Conservation (phyloP, 2,329 filamentous ascomycete species). For the Penicillium aurantiogriseum region DNA sequence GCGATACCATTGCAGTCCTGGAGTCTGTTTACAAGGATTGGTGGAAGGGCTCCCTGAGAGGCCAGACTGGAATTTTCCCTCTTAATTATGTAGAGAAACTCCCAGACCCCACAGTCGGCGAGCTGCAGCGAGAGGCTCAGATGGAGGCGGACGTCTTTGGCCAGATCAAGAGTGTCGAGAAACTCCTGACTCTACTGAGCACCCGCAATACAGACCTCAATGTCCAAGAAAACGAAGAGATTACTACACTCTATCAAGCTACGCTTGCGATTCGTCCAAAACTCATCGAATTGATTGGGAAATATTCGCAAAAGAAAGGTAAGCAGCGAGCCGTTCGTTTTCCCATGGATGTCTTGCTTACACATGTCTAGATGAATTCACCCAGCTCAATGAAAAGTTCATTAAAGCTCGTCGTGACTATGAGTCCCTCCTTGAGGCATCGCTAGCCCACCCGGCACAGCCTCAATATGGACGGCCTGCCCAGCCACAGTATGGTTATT, state of each 20-base stretch:
- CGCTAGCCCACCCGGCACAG: slow-evolving; percentile 90
- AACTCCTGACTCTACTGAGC: slow-evolving; percentile 83
- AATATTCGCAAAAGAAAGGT: slow-evolving; percentile 99
- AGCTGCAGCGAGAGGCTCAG: slow-evolving; percentile 90
- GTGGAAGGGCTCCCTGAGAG: slow-evolving; percentile 95
- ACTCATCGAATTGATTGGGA: slow-evolving; percentile 95
- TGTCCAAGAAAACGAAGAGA: slow-evolving; percentile 94
- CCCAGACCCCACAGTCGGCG: slow-evolving; percentile 88
- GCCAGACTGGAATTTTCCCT: slow-evolving; percentile 95
- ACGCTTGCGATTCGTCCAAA: slow-evolving; percentile 93
- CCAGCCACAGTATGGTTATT: slow-evolving; percentile 38
- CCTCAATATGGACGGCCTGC: slow-evolving; percentile 67
- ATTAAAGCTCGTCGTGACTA: slow-evolving; percentile 98
- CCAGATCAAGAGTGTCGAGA: slow-evolving; percentile 75
- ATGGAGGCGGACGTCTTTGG: slow-evolving; percentile 84
- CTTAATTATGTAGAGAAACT: slow-evolving; percentile 99
- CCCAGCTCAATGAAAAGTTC: slow-evolving; percentile 97
- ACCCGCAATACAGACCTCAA: slow-evolving; percentile 76
- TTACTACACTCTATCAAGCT: slow-evolving; percentile 85
- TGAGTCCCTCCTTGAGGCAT: slow-evolving; percentile 90
- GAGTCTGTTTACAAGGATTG: slow-evolving; percentile 99
- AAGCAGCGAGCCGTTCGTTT: slow-evolving; percentile 20
- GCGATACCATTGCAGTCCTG: slow-evolving; percentile 93
- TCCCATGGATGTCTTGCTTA: slow-evolving; percentile 12
- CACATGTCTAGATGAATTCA: slow-evolving; percentile 76